Conservation (phyloP, 768 basidiomycete species). For the Panaeolus papilionaceus region DNA sequence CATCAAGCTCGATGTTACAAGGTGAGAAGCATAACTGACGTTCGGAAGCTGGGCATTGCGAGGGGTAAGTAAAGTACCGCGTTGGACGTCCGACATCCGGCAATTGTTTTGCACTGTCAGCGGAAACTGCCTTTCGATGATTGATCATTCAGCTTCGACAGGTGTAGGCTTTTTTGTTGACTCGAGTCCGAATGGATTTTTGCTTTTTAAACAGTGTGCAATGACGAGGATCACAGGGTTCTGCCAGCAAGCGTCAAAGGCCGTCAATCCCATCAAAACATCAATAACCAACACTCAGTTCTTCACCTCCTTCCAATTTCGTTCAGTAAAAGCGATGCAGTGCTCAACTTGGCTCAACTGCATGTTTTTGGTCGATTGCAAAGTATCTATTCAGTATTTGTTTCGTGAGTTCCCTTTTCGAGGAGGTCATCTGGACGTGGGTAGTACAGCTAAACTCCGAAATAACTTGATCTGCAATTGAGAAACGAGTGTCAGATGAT, state of each 20-base stretch:
- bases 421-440: neutral
- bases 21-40: neutral
- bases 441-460: conserved; percentile 5
- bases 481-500: neutral
- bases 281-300: neutral
- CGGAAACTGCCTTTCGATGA: neutral
- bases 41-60: neutral
- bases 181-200: neutral
- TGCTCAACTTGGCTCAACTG: neutral
- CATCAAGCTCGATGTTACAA: neutral
- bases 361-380: neutral
- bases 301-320: neutral
- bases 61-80: conserved; percentile 1
- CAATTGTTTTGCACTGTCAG: neutral
- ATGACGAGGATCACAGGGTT: conserved; percentile 9
- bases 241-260: conserved; percentile 6
- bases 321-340: neutral
- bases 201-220: neutral
- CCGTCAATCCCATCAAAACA: conserved; percentile 11
- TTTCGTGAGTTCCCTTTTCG: conserved; percentile 5
- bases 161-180: neutral
- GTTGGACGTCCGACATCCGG: neutral
- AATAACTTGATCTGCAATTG: conserved; percentile 7
- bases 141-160: neutral
- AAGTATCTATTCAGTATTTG: neutral